Conservation (phyloP, 1,139 yeast species). For the Pneumocystis sp. region DNA sequence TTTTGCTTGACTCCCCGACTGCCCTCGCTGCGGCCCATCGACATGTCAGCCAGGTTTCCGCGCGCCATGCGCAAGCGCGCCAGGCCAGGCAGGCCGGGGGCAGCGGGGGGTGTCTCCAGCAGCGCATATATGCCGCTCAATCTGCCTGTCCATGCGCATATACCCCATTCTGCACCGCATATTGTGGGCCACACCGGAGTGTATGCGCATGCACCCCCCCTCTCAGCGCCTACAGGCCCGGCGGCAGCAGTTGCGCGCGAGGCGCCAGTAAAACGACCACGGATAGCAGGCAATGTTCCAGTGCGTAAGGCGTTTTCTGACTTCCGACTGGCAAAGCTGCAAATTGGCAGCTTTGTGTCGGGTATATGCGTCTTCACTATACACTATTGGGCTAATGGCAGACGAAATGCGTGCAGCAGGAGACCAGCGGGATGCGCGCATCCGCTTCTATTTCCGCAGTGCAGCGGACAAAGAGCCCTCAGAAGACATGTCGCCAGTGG, state of each 20-base stretch:
- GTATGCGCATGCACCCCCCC: neutral
- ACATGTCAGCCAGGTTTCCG: too few species aligned
- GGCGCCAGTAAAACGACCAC: neutral
- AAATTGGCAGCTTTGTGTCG: conserved; percentile 16
- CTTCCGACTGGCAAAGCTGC: conserved; percentile 16
- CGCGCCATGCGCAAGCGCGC: too few species aligned
- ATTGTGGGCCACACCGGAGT: neutral
- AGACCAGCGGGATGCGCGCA: conserved; percentile 15
- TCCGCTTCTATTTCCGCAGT: conserved; percentile 9
- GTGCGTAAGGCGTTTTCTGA: conserved; percentile 13
- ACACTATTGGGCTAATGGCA: neutral
- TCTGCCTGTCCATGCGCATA: neutral
- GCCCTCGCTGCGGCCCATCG: too few species aligned
- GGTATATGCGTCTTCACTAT: neutral
- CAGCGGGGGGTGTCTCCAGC: too few species aligned
- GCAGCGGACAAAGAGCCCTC: conserved; percentile 7
- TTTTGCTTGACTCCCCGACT: too few species aligned
- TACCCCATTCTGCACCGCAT: neutral
- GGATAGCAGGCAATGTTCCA: neutral
- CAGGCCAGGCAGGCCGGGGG: too few species aligned
- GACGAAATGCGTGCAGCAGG: neutral
- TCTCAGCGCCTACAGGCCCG: neutral
- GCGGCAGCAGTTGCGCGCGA: neutral
- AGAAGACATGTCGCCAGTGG: conserved; percentile 13
- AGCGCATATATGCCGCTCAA: neutral